These are phyloP conservation scores for Cucurbita maxima DNA, from an alignment of 306 rosid genomes.

Conservation along the genomic window DNA sequence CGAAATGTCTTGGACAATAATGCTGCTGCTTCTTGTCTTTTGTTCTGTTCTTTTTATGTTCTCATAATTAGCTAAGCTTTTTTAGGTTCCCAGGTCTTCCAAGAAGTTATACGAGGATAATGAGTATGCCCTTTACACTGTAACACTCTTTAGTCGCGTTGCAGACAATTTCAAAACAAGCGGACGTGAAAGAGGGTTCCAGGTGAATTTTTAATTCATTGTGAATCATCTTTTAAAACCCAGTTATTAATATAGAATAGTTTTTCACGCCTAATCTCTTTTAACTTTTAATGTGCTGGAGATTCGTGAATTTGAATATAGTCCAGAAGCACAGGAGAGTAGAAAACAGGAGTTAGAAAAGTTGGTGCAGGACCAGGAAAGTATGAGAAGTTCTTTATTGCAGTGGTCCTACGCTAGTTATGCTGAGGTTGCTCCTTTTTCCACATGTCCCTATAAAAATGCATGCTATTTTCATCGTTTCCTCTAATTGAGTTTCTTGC, in stretches of 20 bases:
- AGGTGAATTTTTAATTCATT: slow-evolving; percentile 33
- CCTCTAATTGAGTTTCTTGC: slow-evolving; percentile 8
- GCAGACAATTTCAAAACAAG: slow-evolving; percentile 81
- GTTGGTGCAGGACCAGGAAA: slow-evolving; percentile 70
- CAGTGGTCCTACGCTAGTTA: slow-evolving; percentile 89
- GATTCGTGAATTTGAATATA: slow-evolving; percentile 80
- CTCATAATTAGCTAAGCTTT: slow-evolving; percentile 21
- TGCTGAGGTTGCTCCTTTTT: slow-evolving; percentile 49
- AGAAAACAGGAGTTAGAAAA: slow-evolving; percentile 66
- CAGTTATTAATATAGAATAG: not conserved
- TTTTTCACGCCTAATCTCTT: slow-evolving; percentile 9
- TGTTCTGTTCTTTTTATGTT: slow-evolving; percentile 14
- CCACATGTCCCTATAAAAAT: not conserved
- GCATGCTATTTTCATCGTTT: not conserved
- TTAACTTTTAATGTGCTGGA: slow-evolving; percentile 24
- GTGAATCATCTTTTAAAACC: slow-evolving; percentile 7
- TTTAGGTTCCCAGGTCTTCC: slow-evolving; percentile 86
- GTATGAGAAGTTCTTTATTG: slow-evolving; percentile 62
- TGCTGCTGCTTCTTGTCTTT: slow-evolving; percentile 1
- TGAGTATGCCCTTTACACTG: slow-evolving; percentile 82
- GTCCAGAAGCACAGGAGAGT: slow-evolving; percentile 67
- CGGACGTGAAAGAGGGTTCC: slow-evolving; percentile 79
- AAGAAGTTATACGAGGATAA: slow-evolving; percentile 83
- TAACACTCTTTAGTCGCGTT: slow-evolving; percentile 68
- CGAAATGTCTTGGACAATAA: not conserved